A percentile compares a stretch with the other conserved stretches of the same genome.
Conservation (phyloP, 805 yeast genomes). For the Candida khao-thaluensis region DNA sequence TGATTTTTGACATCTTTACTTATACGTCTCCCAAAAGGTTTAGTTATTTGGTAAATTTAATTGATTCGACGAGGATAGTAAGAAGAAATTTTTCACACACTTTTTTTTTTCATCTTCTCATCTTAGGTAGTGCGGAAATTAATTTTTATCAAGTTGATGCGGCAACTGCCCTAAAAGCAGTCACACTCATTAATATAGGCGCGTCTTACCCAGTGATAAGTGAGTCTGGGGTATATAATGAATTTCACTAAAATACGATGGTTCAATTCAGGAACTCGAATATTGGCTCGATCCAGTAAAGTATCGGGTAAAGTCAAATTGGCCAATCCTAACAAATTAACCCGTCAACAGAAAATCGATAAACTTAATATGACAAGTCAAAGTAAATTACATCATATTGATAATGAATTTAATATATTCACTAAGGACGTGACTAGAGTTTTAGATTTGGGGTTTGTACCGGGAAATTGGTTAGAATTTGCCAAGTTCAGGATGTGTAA, state of each 20-base stretch:
- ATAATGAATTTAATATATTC: conserved; percentile 28
- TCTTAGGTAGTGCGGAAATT: conserved; percentile 3
- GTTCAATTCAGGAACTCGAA: background rate
- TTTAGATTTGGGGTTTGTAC: conserved; percentile 40
- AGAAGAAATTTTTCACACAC: conserved; percentile 15
- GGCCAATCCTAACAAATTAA: conserved; percentile 2
- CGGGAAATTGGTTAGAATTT: conserved; percentile 42
- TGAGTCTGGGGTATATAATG: too few relatives aligned
- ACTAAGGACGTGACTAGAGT: conserved; percentile 27
- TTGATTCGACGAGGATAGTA: conserved; percentile 57
- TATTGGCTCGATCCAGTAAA: background rate
- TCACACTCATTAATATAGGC: too few relatives aligned
- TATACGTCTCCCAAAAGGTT: conserved; percentile 75
- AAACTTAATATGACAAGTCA: conserved; percentile 23
- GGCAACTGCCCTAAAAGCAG: too few relatives aligned
- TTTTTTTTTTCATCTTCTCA: conserved; percentile 3
- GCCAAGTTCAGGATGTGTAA: conserved; percentile 26
- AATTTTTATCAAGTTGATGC: too few relatives aligned
- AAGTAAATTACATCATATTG: conserved; percentile 27
- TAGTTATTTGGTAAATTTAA: conserved; percentile 30
- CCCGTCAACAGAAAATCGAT: conserved; percentile 27
- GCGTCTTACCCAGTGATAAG: too few relatives aligned
- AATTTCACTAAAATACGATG: background rate
- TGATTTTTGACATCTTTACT: conserved; percentile 76
- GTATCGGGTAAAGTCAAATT: background rate